Base-by-base conservation (phyloP, 768 basidiomycete species). In the Suillus spraguei region DNA sequence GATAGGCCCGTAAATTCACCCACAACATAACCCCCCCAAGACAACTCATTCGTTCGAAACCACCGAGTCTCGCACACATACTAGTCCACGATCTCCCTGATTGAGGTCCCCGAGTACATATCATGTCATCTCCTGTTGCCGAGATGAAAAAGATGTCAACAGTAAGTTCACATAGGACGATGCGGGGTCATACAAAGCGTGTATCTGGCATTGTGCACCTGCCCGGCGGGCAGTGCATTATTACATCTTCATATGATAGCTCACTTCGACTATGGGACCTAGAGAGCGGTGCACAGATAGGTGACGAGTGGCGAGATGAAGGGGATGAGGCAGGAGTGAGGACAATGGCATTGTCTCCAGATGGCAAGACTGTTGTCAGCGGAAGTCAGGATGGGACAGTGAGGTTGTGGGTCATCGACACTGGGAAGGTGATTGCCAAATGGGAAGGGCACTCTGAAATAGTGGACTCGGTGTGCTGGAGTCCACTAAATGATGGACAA, bases 231-330 rank as follows among this genome's bases (percentile, higher is more conserved):
- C 20, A 20, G 38, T 4, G 17, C 28, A 49, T 64, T 5, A 54
- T 61, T 20, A 67, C 62, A 32, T 50, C 41, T 52, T 67, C 67
- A 0, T 0, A 0, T 0, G 67, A 67, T 47, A 3, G 28, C 0
- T 56, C 66, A 17, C 42, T 67, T 9, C 63, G 67, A 35, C 4
- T 67, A 33, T 67, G 66, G 66, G 20, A 67, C 59, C 17, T 46
- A 7, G 33, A 59, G 33, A 52, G n/a, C 4, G 80, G 81, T 64
- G 77, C 76, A 28, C 55, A 33, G 14, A n/a, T 55, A 10, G 64
- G 60, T 6, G 5, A 2, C n/a, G 44, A 47, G 46, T 47, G 46
- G 46, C 11, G 22, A 22, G 46, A 47, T 13, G 11, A 47, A 13
- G 46, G n/a, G 2, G 22, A 47, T 47, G 11, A 6, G 2, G 11